These are phyloP conservation scores for Selenicereus undatus DNA, from an alignment of 148 eudicot genomes.

Conservation along the genomic window DNA sequence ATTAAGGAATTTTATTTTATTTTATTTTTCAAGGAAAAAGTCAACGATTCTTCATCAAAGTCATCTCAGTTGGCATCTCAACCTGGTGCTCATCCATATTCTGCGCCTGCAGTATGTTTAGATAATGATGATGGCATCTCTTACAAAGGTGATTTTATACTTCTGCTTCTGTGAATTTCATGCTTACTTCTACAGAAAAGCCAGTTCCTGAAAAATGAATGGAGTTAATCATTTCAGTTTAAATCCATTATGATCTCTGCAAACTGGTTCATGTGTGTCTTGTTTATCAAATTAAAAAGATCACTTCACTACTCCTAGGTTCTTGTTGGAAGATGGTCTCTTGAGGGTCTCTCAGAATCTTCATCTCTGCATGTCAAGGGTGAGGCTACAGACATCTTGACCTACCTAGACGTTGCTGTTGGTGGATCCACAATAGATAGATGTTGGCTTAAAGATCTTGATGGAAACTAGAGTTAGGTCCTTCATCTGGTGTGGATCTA, in stretches of 20 bases:
- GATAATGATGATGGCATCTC: conserved; percentile 84
- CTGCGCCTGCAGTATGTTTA: conserved; percentile 45
- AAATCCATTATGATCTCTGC: not conserved
- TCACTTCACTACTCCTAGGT: not conserved
- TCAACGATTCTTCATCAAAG: conserved; percentile 61
- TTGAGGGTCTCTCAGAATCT: not conserved
- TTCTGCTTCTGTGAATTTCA: not conserved
- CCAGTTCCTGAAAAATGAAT: not conserved
- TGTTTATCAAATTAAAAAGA: no score
- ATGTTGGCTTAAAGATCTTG: not conserved
- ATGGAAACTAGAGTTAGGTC: not conserved
- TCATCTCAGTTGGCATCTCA: conserved; percentile 56
- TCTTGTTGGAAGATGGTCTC: not conserved
- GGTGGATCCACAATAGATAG: not conserved
- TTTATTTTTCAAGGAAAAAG: conserved; percentile 56
- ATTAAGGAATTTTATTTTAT: not conserved
- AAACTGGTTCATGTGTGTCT: not conserved
- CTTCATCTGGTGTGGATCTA: no score
- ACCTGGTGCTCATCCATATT: conserved; percentile 57
- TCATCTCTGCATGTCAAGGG: not conserved
- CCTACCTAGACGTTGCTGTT: not conserved
- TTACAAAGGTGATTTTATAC: conserved; percentile 44
- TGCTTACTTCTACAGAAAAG: not conserved
- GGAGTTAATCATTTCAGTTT: not conserved
- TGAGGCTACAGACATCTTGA: not conserved